These are phyloP conservation scores for Salix arbutifolia DNA, from an alignment of 345 rosid genomes.

Conservation along the genomic window DNA sequence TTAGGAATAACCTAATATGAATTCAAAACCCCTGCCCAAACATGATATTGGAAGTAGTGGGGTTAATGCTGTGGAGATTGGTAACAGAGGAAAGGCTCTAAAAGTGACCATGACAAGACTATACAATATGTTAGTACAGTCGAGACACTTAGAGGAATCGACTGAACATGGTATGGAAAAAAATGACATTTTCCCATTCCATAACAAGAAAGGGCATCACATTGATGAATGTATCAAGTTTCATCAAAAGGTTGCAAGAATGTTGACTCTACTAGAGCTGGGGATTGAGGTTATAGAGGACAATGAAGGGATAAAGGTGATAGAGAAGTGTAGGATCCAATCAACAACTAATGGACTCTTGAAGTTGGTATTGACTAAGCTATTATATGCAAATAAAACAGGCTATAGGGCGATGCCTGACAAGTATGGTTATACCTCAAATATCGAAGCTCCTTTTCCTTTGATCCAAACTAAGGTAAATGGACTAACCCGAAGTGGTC, in stretches of 20 bases:
- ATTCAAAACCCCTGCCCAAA: no score
- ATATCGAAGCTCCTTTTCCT: no score
- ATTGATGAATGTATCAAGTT: no score
- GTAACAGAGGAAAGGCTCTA: no score
- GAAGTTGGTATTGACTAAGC: background rate
- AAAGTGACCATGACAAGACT: background rate
- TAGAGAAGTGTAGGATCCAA: no score
- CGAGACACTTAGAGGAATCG: accelerated
- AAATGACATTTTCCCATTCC: background rate
- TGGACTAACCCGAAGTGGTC: no score
- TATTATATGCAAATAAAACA: accelerated
- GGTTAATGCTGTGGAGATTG: no score
- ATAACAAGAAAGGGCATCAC: background rate
- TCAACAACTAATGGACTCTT: background rate
- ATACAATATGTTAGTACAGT: accelerated
- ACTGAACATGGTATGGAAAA: accelerated
- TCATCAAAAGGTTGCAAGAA: background rate
- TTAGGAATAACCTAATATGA: no score
- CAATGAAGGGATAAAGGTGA: no score
- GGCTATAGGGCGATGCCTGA: accelerated
- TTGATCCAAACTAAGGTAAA: no score
- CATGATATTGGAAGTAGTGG: no score
- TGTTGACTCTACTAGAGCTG: background rate
- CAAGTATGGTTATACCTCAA: no score
- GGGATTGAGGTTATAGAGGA: accelerated